Conservation (phyloP, 2,329 filamentous ascomycete genomes). For the Ascochyta pisi region DNA sequence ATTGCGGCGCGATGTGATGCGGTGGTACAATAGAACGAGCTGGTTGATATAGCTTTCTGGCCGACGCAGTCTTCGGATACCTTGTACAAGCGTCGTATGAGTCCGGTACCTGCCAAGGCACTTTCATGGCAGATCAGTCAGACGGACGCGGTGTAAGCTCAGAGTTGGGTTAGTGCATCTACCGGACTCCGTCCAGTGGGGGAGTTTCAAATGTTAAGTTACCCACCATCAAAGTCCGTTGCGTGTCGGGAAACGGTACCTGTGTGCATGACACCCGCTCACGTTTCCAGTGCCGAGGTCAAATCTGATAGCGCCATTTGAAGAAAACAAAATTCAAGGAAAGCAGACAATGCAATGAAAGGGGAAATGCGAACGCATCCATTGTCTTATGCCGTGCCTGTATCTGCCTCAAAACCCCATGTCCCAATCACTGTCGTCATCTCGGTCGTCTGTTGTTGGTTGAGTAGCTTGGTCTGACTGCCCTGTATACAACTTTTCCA, state of each 20-base stretch:
- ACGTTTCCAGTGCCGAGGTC: too few relatives aligned
- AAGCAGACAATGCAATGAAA: too few relatives aligned
- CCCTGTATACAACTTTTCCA: neutral
- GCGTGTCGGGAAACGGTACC: neutral
- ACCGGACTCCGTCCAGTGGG: neutral
- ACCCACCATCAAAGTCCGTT: neutral
- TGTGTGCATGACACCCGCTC: neutral
- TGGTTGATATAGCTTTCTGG: conserved; percentile 1
- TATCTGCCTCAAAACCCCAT: conserved; percentile 1
- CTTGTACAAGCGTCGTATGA: neutral
- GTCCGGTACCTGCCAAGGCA: conserved; percentile 7
- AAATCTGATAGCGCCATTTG: too few relatives aligned
- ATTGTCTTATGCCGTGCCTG: too few relatives aligned
- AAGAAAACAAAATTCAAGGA: too few relatives aligned
- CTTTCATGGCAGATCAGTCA: neutral
- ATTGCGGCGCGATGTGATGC: neutral
- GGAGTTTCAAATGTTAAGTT: neutral
- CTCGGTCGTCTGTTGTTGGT: neutral
- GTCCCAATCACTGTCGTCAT: conserved; percentile 3
- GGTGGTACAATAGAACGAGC: neutral
- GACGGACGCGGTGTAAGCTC: neutral
- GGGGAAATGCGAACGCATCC: too few relatives aligned
- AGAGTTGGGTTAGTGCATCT: neutral
- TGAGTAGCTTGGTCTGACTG: neutral
- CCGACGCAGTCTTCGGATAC: neutral